Evolutionary conservation across 169 alveolate species (phyloP), one percentile per base, ranked within the genome.

Genomic region (Plasmodium gaboni): DNA sequence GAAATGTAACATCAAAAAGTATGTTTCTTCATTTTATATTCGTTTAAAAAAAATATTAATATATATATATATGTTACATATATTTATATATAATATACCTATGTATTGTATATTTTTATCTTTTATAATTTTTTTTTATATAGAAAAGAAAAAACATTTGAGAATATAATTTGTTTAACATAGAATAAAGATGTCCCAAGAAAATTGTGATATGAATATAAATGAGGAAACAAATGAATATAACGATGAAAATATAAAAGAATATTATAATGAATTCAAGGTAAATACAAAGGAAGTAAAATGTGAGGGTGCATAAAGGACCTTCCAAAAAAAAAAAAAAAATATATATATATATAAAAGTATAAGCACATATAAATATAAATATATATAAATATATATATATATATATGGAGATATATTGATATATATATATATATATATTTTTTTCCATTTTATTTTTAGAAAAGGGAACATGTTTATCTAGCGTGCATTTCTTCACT

Each of bases 401-500:
- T 26, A 26, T 26, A 26, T 26, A 26, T 26, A 26, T 26, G 4
- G 1, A 26, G 1, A 26, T 26, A 26, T 26, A 26, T 26, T 1
- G 1, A 26, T 26, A 26, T 26, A 26, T 26, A 26, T 26, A 26
- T 26, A 26, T 26, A 1, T 26, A 26, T 24, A 24, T 24, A 24
- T 24, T 55, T 55, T 4, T 55, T 10, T 22, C 9, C 5, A 15
- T 22, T 10, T 38, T 10, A 12, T 15, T 51, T 13, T 8, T 28
- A 76, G 88, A 76, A 76, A 76, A 48, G 88, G 57, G 88, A 76
- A 42, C 88, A 76, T 57, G 76, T 76, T 2, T 76, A 76, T 71
- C 74, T 76, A 17, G 74, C 88, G 3, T 76, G 88, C 67, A 76
- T 76, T 50, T 76, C 88, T 15, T 61, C 88, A 10, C 74, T 76